Evolutionary conservation across 148 eudicot genomes (phyloP).

Genomic region (Chenopodium berlandieri): DNA sequence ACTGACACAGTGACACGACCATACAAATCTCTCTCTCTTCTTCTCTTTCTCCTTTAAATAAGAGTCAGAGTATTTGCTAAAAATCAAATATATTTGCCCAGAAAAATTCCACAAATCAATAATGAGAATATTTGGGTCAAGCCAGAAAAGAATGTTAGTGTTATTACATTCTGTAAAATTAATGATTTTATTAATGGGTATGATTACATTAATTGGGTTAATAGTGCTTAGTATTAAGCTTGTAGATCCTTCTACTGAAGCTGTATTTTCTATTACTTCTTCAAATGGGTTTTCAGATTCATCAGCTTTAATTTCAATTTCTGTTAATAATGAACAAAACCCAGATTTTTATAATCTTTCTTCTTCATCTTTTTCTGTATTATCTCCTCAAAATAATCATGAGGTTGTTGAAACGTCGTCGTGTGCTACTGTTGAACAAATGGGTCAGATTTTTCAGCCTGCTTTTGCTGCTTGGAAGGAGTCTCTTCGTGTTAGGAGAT

Average conservation of each 20-base stretch:
- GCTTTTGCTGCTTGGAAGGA: slow-evolving; percentile 44
- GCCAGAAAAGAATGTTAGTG: slow-evolving; percentile 32
- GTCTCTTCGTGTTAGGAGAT: slow-evolving; percentile 43
- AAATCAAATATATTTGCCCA: too few species aligned
- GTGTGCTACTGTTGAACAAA: slow-evolving; percentile 81
- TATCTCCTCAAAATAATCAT: not conserved
- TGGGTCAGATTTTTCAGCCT: slow-evolving; percentile 53
- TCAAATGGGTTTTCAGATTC: slow-evolving; percentile 21
- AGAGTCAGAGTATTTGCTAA: too few species aligned
- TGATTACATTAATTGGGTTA: slow-evolving; percentile 43
- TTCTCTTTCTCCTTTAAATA: not conserved
- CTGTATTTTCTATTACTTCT: slow-evolving; percentile 21
- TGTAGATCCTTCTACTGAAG: slow-evolving; percentile 41
- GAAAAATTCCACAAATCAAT: too few species aligned
- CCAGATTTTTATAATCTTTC: not conserved
- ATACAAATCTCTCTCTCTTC: too few species aligned
- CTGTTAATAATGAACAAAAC: too few species aligned
- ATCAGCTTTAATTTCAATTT: too few species aligned
- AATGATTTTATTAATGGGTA: slow-evolving; percentile 30
- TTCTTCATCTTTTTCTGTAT: not conserved
- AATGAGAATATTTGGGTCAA: slow-evolving; percentile 32
- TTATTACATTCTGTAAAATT: slow-evolving; percentile 25
- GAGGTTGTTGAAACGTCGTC: slow-evolving; percentile 14
- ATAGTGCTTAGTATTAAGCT: slow-evolving; percentile 46
- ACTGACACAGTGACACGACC: too few species aligned